phyloP scores from a whole-genome alignment of 495 filamentous ascomycete species.

The Amphirosellinia nigrospora region DNA sequence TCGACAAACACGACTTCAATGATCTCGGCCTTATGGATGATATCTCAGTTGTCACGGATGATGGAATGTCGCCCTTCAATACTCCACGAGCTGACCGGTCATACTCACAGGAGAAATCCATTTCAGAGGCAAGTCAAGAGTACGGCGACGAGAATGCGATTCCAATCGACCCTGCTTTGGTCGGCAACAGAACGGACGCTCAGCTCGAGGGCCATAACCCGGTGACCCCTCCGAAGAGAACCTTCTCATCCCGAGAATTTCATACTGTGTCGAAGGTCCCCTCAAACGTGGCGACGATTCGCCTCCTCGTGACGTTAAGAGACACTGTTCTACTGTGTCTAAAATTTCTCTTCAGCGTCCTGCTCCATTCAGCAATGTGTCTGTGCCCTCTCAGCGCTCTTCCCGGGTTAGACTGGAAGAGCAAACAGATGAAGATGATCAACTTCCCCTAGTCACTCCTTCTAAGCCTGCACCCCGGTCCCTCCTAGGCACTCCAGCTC shows the following conservation, averaged over 20 bases:
- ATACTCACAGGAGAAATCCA: slow-evolving; percentile 43
- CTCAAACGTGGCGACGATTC: slow-evolving; percentile 71
- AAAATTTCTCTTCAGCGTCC: slow-evolving; percentile 45
- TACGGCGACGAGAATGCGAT: slow-evolving; percentile 68
- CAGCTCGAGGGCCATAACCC: slow-evolving; percentile 30
- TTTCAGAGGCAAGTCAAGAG: slow-evolving; percentile 65
- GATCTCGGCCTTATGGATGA: slow-evolving; percentile 49
- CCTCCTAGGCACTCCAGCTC: slow-evolving; percentile 59
- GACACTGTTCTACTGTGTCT: slow-evolving; percentile 61
- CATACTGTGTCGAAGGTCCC: slow-evolving; percentile 75
- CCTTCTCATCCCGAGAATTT: slow-evolving; percentile 44
- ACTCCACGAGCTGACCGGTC: slow-evolving; percentile 35
- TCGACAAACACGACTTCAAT: slow-evolving; percentile 44
- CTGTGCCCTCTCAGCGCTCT: slow-evolving; percentile 48
- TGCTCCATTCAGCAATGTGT: slow-evolving; percentile 45
- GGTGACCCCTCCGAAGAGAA: slow-evolving; percentile 43
- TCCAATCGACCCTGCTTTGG: slow-evolving; percentile 57
- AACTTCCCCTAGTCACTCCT: slow-evolving; percentile 40
- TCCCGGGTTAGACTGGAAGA: slow-evolving; percentile 31
- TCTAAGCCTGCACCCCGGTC: slow-evolving; percentile 55
- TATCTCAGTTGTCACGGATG: slow-evolving; percentile 52
- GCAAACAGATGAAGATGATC: slow-evolving; percentile 24
- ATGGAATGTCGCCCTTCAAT: slow-evolving; percentile 55
- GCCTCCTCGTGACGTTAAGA: slow-evolving; percentile 58
- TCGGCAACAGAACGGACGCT: slow-evolving; percentile 29